Evolutionary conservation across 345 rosid species (phyloP).

Genomic region (Eucalyptus curtisii): DNA sequence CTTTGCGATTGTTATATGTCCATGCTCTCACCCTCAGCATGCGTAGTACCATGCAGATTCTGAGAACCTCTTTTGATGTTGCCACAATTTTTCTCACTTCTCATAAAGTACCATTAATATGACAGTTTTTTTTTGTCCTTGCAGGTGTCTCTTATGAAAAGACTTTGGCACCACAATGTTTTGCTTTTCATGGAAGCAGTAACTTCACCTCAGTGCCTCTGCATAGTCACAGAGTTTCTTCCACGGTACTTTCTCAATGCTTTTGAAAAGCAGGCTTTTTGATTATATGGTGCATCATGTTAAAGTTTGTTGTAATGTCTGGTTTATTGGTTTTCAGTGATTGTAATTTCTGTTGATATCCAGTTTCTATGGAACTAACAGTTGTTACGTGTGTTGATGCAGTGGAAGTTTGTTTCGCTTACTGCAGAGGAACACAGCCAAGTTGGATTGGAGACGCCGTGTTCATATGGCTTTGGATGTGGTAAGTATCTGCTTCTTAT

Average conservation of each 20-base stretch:
- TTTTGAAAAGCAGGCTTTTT: background rate
- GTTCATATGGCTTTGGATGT: conserved; percentile 81
- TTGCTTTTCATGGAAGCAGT: conserved; percentile 98
- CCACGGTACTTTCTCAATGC: conserved; percentile 56
- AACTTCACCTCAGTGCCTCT: conserved; percentile 79
- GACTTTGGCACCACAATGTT: conserved; percentile 91
- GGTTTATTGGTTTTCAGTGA: background rate
- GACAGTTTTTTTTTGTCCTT: background rate
- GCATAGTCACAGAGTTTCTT: conserved; percentile 98
- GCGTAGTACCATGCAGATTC: background rate
- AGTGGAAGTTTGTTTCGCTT: conserved; percentile 95
- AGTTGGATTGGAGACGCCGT: conserved; percentile 90
- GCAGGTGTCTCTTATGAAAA: conserved; percentile 89
- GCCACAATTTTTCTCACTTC: background rate
- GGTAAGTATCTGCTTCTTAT: conserved; percentile 28
- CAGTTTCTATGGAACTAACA: background rate
- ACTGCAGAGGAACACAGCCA: conserved; percentile 61
- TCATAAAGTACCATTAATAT: background rate
- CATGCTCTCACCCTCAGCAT: background rate
- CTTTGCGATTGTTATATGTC: background rate
- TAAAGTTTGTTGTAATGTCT: background rate
- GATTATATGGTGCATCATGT: background rate
- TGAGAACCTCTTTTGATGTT: background rate
- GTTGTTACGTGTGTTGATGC: conserved; percentile 11
- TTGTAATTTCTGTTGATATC: background rate